Percentiles rank a stretch among this genome's conserved stretches.
These are phyloP conservation scores for Macadamia integrifolia DNA, from an alignment of 164 flowering plant species.

Conservation along the genomic window DNA sequence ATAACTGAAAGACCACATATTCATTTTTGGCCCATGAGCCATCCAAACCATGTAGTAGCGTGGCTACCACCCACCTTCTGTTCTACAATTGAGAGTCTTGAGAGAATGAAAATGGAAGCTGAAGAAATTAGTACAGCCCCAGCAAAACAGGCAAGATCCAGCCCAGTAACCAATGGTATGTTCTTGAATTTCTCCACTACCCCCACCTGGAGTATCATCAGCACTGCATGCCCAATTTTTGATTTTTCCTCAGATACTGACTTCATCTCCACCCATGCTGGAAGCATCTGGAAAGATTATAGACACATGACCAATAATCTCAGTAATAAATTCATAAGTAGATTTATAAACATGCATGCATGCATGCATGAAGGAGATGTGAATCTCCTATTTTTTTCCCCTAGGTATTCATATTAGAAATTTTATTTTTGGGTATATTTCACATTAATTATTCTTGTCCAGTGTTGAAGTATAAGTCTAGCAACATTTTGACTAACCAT, in stretches of 20 bases:
- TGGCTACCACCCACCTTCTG: not conserved
- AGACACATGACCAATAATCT: not conserved
- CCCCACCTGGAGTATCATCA: conserved; percentile 82
- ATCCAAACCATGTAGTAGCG: not conserved
- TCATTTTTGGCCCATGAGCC: not conserved
- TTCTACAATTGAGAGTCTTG: conserved; percentile 37
- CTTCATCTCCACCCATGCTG: conserved; percentile 48
- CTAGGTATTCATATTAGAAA: too few species aligned
- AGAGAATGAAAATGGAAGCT: conserved; percentile 58
- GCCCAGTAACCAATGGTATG: conserved; percentile 44
- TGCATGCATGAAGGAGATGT: too few species aligned
- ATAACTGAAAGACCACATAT: too few species aligned
- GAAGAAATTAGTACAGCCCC: conserved; percentile 61
- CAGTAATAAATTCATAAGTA: too few species aligned
- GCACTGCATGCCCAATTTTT: conserved; percentile 67
- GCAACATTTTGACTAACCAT: too few species aligned
- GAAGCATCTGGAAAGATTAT: conserved; percentile 38
- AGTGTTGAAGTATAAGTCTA: too few species aligned
- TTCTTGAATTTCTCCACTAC: conserved; percentile 67
- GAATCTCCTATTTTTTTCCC: too few species aligned
- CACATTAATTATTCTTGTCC: too few species aligned
- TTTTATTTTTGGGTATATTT: too few species aligned
- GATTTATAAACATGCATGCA: too few species aligned
- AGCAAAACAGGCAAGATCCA: conserved; percentile 83
- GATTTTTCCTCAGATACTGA: conserved; percentile 62